phyloP scores from a whole-genome alignment of 257 asterid species.

The Solanum habrochaites region DNA sequence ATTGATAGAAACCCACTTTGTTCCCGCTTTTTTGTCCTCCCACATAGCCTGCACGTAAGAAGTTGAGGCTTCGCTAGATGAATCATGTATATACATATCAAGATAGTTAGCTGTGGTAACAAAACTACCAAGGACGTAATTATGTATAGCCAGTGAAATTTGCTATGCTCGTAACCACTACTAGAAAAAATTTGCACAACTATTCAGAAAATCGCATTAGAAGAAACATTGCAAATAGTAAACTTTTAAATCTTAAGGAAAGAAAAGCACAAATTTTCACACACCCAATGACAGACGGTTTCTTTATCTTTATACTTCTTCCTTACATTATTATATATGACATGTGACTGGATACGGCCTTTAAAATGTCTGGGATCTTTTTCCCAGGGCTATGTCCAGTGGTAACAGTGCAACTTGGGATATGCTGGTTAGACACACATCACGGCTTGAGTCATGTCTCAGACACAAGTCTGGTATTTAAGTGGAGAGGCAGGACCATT shows the following conservation, averaged over 20 bases:
- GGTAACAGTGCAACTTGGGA: not conserved
- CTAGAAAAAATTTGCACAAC: not conserved
- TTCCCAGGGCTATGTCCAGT: not conserved
- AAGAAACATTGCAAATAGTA: not conserved
- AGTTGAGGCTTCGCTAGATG: not conserved
- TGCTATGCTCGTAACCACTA: not conserved
- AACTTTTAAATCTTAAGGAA: not conserved
- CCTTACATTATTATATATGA: not conserved
- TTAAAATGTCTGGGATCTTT: not conserved
- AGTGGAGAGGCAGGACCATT: not conserved
- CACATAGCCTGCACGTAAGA: conserved; percentile 61
- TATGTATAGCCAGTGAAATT: not conserved
- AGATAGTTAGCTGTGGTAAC: not conserved
- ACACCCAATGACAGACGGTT: not conserved
- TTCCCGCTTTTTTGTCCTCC: conserved; percentile 60
- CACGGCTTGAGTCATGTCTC: not conserved
- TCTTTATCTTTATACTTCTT: not conserved
- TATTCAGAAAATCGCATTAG: not conserved
- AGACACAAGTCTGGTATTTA: not conserved
- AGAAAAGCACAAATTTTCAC: not conserved
- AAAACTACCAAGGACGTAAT: not conserved
- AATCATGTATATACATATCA: not conserved
- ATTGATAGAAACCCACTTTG: conserved; percentile 65
- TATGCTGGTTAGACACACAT: not conserved
- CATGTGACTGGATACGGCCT: not conserved